phyloP scores from a whole-genome alignment of 371 early-diverging fungal species.

The Rhizopus delemar region DNA sequence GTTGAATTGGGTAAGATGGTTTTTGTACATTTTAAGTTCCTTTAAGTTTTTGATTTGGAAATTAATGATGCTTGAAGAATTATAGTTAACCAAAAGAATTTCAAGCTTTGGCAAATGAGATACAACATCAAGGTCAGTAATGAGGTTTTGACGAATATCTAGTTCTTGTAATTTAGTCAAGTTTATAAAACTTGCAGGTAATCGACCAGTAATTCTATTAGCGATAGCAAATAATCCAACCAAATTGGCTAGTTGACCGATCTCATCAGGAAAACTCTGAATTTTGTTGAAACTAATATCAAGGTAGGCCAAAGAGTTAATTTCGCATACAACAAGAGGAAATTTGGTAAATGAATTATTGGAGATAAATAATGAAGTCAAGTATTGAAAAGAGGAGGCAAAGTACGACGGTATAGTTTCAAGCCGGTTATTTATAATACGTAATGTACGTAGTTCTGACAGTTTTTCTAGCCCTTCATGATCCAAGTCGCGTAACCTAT shows the following conservation, averaged over 20 bases:
- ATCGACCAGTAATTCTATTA: slow-evolving; percentile 65
- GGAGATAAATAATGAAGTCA: slow-evolving; percentile 70
- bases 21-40: slow-evolving; percentile 52
- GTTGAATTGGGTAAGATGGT: slow-evolving; percentile 57
- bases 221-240: slow-evolving; percentile 63
- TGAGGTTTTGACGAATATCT: slow-evolving; percentile 70
- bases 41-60: slow-evolving; percentile 41
- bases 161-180: slow-evolving; percentile 65
- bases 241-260: slow-evolving; percentile 63
- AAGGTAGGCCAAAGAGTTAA: slow-evolving; percentile 64
- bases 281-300: slow-evolving; percentile 85
- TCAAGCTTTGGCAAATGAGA: slow-evolving; percentile 56
- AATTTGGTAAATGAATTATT: slow-evolving; percentile 73
- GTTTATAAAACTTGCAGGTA: slow-evolving; percentile 60
- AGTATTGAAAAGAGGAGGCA: slow-evolving; percentile 46
- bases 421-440: slow-evolving; percentile 72
- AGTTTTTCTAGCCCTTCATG: slow-evolving; percentile 60
- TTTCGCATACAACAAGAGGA: slow-evolving; percentile 54
- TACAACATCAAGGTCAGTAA: slow-evolving; percentile 61
- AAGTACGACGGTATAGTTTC: slow-evolving; percentile 60
- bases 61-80: slow-evolving; percentile 54
- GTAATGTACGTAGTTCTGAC: slow-evolving; percentile 54
- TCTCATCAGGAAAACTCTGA: slow-evolving; percentile 67
- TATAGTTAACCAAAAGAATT: slow-evolving; percentile 64
- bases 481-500: slow-evolving; percentile 64